Conservation (phyloP, 306 rosid genomes). For the Castanea crenata region DNA sequence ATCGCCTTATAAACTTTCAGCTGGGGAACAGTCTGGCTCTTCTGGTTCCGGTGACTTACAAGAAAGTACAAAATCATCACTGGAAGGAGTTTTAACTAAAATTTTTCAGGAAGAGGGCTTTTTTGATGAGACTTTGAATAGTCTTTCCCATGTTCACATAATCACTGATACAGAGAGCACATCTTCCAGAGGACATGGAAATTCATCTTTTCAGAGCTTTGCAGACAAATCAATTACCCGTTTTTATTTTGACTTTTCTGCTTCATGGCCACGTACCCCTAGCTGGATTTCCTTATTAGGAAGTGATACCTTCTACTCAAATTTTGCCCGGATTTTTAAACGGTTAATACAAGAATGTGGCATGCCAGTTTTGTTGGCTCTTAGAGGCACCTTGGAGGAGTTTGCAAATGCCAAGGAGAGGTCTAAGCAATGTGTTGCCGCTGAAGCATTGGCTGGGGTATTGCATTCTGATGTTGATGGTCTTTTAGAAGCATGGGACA, state of each 20-base stretch:
- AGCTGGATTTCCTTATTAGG: constrained; percentile 88
- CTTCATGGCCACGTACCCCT: constrained; percentile 99
- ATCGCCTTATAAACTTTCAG: constrained; percentile 83
- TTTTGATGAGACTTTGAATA: constrained; percentile 78
- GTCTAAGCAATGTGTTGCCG: constrained; percentile 98
- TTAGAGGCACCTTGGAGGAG: constrained; percentile 75
- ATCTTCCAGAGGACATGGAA: constrained; percentile 84
- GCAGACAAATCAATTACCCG: constrained; percentile 96
- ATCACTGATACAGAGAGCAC: constrained; percentile 69
- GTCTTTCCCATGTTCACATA: constrained; percentile 96
- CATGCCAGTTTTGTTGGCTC: constrained; percentile 69
- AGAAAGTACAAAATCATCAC: constrained; percentile 66
- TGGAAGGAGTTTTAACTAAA: constrained; percentile 80
- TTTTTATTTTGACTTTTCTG: constrained; percentile 88
- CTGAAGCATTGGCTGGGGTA: constrained; percentile 95
- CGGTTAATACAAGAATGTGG: constrained; percentile 97
- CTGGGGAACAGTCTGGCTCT: constrained; percentile 38
- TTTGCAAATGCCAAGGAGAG: constrained; percentile 89
- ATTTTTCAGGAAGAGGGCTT: constrained; percentile 94
- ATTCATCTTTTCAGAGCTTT: constrained; percentile 84
- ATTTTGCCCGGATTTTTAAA: constrained; percentile 92
- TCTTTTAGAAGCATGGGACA: constrained; percentile 76
- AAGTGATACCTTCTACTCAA: constrained; percentile 83
- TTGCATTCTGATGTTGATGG: constrained; percentile 92
- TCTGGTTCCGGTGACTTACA: constrained; percentile 43